These are phyloP conservation scores for Corinectria fuckeliana DNA, from an alignment of 2,329 filamentous ascomycete species.

Conservation along the genomic window DNA sequence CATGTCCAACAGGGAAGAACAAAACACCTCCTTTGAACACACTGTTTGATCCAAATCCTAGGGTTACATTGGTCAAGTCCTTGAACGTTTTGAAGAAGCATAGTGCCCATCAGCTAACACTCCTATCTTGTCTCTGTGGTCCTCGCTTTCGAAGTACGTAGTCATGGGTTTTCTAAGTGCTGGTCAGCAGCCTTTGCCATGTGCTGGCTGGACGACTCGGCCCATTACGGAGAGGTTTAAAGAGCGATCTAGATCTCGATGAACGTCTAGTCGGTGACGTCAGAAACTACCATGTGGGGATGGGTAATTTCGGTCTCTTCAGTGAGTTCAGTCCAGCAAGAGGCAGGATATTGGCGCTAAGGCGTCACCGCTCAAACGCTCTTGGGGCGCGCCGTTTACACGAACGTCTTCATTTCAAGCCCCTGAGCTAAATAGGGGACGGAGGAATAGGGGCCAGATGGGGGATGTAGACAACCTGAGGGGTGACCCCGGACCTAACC, in stretches of 20 bases:
- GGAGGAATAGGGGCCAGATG: too few species aligned
- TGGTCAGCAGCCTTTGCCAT: background rate
- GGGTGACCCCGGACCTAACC: too few species aligned
- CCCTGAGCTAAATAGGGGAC: constrained; percentile 17
- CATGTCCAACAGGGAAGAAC: too few species aligned
- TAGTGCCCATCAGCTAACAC: too few species aligned
- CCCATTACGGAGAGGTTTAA: background rate
- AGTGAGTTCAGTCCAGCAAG: constrained; percentile 16
- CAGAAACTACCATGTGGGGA: constrained; percentile 32
- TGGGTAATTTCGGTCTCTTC: constrained; percentile 29
- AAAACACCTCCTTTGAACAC: too few species aligned
- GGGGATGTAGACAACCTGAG: too few species aligned
- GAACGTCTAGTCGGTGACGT: constrained; percentile 28
- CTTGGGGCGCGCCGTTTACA: constrained; percentile 6
- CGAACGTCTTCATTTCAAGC: constrained; percentile 11
- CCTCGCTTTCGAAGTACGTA: too few species aligned
- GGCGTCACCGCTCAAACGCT: constrained; percentile 11
- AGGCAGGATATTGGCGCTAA: constrained; percentile 6
- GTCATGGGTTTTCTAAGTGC: background rate
- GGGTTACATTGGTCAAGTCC: too few species aligned
- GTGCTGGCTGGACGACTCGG: background rate
- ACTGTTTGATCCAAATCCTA: too few species aligned
- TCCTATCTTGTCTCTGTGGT: too few species aligned
- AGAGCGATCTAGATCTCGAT: constrained; percentile 28
- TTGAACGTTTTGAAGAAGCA: too few species aligned